Evolutionary conservation across 192 early-diverging fungal species (phyloP).

Genomic region (Coemansia sp.): DNA sequence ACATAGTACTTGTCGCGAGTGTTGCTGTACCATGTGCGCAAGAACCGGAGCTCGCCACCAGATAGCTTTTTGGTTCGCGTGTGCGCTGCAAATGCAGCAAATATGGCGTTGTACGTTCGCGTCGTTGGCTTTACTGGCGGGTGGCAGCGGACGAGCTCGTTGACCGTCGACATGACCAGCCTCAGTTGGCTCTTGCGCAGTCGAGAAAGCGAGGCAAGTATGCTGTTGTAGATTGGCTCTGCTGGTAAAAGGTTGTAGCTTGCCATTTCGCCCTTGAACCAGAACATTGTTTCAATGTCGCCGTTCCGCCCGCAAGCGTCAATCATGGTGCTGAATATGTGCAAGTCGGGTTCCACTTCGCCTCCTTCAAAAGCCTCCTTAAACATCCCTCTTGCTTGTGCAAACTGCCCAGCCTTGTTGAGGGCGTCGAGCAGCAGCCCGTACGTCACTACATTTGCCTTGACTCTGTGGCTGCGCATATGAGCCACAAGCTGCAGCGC

Average conservation of each 20-base stretch:
- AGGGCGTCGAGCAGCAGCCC: slow-evolving; percentile 39
- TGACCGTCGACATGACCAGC: slow-evolving; percentile 4
- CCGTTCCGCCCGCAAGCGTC: slow-evolving; percentile 40
- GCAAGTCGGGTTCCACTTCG: slow-evolving; percentile 23
- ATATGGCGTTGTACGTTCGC: slow-evolving; percentile 37
- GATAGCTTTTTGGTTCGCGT: slow-evolving; percentile 5
- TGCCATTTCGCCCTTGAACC: slow-evolving; percentile 27
- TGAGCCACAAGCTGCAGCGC: slow-evolving; percentile 33
- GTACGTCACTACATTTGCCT: slow-evolving; percentile 40
- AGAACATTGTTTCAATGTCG: slow-evolving; percentile 20
- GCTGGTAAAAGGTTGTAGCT: slow-evolving; percentile 5
- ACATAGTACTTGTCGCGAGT: slow-evolving; percentile 28
- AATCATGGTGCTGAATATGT: slow-evolving; percentile 43
- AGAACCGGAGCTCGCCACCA: slow-evolving; percentile 10
- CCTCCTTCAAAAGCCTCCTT: slow-evolving; percentile 7
- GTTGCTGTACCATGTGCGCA: slow-evolving; percentile 36
- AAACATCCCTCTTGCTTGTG: slow-evolving; percentile 36
- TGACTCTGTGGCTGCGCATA: slow-evolving; percentile 18
- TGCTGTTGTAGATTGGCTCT: slow-evolving; percentile 37
- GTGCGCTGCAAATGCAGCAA: slow-evolving; percentile 30
- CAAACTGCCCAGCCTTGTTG: slow-evolving; percentile 34
- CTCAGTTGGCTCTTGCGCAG: slow-evolving; percentile 20
- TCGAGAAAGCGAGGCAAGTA: slow-evolving; percentile 24
- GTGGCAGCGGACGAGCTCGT: slow-evolving; percentile 20
- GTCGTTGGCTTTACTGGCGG: slow-evolving; percentile 28